Percentiles rank a stretch among this genome's conserved stretches.
phyloP scores from a whole-genome alignment of 306 rosid species.

The Acacia confusa region DNA sequence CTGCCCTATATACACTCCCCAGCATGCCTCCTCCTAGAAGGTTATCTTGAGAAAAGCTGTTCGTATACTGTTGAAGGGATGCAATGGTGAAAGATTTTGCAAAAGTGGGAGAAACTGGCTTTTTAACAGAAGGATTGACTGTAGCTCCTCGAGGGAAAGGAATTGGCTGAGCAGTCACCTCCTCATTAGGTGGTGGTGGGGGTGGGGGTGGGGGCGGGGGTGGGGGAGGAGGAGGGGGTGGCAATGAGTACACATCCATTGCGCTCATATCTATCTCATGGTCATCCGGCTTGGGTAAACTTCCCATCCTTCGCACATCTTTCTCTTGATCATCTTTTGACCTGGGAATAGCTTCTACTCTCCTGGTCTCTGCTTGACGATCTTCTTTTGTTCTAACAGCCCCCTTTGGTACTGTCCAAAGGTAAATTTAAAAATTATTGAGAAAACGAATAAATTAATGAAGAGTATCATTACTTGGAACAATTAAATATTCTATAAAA shows the following conservation, averaged over 20 bases:
- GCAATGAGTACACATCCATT: slow-evolving; percentile 52
- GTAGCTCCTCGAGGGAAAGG: slow-evolving; percentile 39
- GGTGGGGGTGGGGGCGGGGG: slow-evolving; percentile 23
- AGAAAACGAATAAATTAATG: neutral
- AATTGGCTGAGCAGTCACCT: slow-evolving; percentile 60
- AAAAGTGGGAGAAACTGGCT: slow-evolving; percentile 40
- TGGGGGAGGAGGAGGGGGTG: slow-evolving; percentile 52
- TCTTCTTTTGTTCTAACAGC: slow-evolving; percentile 55
- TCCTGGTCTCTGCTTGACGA: slow-evolving; percentile 50
- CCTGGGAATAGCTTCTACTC: slow-evolving; percentile 56
- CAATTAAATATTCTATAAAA: slow-evolving; percentile 2
- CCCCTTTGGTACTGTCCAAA: slow-evolving; percentile 51
- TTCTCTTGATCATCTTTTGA: slow-evolving; percentile 48
- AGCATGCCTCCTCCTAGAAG: slow-evolving; percentile 86
- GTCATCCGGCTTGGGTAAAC: slow-evolving; percentile 51
- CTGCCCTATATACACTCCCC: slow-evolving; percentile 89
- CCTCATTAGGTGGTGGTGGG: slow-evolving; percentile 38
- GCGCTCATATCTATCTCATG: slow-evolving; percentile 60
- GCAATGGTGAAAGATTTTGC: slow-evolving; percentile 82
- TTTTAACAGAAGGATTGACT: slow-evolving; percentile 48
- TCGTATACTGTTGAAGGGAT: slow-evolving; percentile 89
- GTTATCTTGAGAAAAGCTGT: slow-evolving; percentile 92
- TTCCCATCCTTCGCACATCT: slow-evolving; percentile 44
- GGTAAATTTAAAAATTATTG: slow-evolving; percentile 19
- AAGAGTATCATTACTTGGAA: slow-evolving; percentile 1